Conservation (phyloP, 352 stramenopile species). For the Blastocystis sp. region DNA sequence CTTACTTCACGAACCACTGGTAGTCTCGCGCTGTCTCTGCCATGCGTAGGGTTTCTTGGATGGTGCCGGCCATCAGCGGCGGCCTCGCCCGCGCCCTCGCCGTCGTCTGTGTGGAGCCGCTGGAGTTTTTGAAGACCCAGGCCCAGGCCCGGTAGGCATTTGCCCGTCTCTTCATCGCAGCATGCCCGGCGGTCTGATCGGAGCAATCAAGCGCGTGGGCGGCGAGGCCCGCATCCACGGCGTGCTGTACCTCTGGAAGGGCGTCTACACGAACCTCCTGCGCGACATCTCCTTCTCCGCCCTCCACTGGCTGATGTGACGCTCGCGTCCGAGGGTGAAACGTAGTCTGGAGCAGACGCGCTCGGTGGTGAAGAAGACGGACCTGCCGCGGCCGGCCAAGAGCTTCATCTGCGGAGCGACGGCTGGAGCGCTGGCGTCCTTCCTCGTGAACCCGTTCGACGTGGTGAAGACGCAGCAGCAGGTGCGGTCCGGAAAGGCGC, state of each 20-base stretch:
- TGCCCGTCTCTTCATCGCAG: background rate
- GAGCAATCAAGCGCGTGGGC: conserved; percentile 58
- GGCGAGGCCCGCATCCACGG: conserved; percentile 54
- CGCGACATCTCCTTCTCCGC: conserved; percentile 67
- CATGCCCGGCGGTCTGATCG: conserved; percentile 56
- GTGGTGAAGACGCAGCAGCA: conserved; percentile 69
- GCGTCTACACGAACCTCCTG: conserved; percentile 69
- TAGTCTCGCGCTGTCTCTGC: background rate
- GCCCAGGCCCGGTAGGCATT: conserved; percentile 21
- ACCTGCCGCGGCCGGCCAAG: conserved; percentile 54
- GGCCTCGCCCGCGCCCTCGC: conserved; percentile 42
- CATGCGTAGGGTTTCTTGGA: conserved; percentile 54
- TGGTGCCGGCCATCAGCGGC: conserved; percentile 64
- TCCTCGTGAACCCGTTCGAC: conserved; percentile 69
- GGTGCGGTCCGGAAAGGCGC: conserved; percentile 66
- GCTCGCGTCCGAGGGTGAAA: background rate
- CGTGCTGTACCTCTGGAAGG: conserved; percentile 66
- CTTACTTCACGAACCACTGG: conserved; percentile 64
- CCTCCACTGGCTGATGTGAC: conserved; percentile 66
- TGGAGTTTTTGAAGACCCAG: conserved; percentile 69
- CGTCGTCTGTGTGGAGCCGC: conserved; percentile 61
- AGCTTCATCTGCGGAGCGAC: conserved; percentile 67
- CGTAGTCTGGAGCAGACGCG: conserved; percentile 59
- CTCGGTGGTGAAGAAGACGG: conserved; percentile 40
- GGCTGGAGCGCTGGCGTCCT: conserved; percentile 59